These are phyloP conservation scores for Posidonia oceanica DNA, from an alignment of 116 monocot species.

Conservation along the genomic window DNA sequence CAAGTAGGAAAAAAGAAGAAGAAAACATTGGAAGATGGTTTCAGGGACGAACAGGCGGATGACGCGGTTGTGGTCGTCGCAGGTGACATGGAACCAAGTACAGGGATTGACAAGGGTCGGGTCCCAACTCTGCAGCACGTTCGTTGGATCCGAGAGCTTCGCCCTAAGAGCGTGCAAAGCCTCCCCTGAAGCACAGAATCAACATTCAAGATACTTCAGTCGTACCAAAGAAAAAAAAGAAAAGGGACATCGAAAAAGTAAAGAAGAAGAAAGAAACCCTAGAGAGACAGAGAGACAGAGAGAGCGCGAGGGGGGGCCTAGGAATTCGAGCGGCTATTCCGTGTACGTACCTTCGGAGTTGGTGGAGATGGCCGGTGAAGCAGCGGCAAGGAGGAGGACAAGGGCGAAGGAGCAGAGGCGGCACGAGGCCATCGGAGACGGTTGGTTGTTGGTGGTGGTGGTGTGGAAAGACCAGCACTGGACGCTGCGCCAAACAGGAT, in stretches of 20 bases:
- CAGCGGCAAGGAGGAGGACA: constrained; percentile 6
- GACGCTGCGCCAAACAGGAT: too few species aligned
- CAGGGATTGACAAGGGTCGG: constrained; percentile 91
- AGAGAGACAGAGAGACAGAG: not conserved
- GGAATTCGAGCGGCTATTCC: too few species aligned
- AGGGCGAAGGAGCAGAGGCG: not conserved
- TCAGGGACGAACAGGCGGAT: constrained; percentile 52
- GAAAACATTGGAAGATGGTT: not conserved
- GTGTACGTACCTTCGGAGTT: constrained; percentile 10
- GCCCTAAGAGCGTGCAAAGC: constrained; percentile 50
- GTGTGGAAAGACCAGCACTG: too few species aligned
- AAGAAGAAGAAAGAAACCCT: not conserved
- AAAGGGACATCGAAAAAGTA: not conserved
- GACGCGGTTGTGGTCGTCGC: constrained; percentile 61
- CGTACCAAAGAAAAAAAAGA: not conserved
- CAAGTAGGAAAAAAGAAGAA: not conserved
- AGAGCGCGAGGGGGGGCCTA: not conserved
- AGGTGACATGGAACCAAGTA: constrained; percentile 96
- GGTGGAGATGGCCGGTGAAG: constrained; percentile 10
- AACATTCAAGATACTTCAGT: too few species aligned
- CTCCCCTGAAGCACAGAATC: constrained; percentile 33
- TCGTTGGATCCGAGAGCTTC: constrained; percentile 59
- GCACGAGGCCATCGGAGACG: constrained; percentile 1
- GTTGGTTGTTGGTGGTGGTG: too few species aligned
- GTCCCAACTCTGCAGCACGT: constrained; percentile 91